phyloP scores from a whole-genome alignment of 805 yeast species.

The Nakazawaea ishiwadae region DNA sequence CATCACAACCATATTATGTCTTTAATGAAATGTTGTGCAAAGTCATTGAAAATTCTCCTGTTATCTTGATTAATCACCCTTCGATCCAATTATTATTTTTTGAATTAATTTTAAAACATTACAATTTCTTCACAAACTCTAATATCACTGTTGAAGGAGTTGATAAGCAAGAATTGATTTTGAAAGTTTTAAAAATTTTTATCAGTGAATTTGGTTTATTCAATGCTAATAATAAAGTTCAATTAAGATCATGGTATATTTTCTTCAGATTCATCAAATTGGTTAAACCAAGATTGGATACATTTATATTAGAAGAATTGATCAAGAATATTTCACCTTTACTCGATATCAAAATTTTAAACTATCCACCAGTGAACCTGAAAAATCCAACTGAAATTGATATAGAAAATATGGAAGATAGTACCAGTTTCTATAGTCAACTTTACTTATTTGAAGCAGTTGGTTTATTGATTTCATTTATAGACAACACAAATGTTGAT shows the following conservation, averaged over 20 bases:
- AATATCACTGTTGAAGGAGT: constrained; percentile 33
- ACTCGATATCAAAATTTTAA: constrained; percentile 51
- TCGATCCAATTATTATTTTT: constrained; percentile 75
- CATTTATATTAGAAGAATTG: constrained; percentile 46
- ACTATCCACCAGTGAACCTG: constrained; percentile 16
- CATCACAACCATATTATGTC: constrained; percentile 59
- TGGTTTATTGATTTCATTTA: constrained; percentile 64
- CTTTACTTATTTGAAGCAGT: constrained; percentile 80
- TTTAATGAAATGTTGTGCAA: constrained; percentile 58
- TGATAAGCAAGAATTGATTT: constrained; percentile 45
- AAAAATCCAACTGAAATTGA: constrained; percentile 31
- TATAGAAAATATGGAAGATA: constrained; percentile 49
- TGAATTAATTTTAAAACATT: constrained; percentile 80
- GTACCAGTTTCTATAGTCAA: constrained; percentile 70
- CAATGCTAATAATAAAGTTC: constrained; percentile 66
- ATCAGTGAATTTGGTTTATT: constrained; percentile 80
- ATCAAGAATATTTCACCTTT: constrained; percentile 59
- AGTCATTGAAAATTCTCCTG: constrained; percentile 28
- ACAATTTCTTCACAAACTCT: constrained; percentile 49
- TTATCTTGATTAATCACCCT: constrained; percentile 62
- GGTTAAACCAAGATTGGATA: constrained; percentile 61
- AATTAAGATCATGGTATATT: constrained; percentile 85
- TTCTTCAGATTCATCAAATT: constrained; percentile 78
- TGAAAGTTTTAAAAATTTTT: constrained; percentile 69
- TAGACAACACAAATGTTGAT: constrained; percentile 37